Conservation (phyloP, 106 monocot genomes). For the Dendrobium catenatum region DNA sequence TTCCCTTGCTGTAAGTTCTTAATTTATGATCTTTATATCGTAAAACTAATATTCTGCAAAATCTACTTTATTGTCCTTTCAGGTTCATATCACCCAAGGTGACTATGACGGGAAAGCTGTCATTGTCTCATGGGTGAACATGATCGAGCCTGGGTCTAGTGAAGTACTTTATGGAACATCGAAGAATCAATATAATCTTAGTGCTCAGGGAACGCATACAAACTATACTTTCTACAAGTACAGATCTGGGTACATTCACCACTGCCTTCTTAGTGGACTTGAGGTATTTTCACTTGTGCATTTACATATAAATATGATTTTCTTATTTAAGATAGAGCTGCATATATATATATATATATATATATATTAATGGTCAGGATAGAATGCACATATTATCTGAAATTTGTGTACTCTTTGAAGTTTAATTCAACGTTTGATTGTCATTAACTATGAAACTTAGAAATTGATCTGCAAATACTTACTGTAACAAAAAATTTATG, state of each 20-base stretch:
- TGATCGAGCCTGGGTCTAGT: constrained; percentile 51
- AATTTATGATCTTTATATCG: background rate
- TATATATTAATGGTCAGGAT: background rate
- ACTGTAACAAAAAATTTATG: background rate
- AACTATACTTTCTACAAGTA: constrained; percentile 86
- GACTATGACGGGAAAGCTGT: constrained; percentile 98
- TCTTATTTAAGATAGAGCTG: background rate
- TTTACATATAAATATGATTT: background rate
- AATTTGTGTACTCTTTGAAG: background rate
- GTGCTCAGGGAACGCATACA: constrained; percentile 48
- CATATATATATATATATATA: background rate
- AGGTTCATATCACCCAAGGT: constrained; percentile 98
- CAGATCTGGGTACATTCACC: constrained; percentile 92
- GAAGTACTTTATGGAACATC: constrained; percentile 60
- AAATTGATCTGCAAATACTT: background rate
- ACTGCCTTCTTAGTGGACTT: constrained; percentile 74
- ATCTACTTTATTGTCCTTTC: background rate
- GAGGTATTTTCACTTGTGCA: constrained; percentile 34
- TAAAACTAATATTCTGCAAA: background rate
- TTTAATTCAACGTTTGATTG: background rate
- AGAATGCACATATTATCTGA: background rate
- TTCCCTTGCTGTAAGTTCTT: background rate
- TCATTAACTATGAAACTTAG: background rate
- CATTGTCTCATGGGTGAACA: constrained; percentile 90
- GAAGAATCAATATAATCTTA: constrained; percentile 43